These are phyloP conservation scores for Abrus pulchellus DNA, from an alignment of 306 rosid species.

Conservation along the genomic window DNA sequence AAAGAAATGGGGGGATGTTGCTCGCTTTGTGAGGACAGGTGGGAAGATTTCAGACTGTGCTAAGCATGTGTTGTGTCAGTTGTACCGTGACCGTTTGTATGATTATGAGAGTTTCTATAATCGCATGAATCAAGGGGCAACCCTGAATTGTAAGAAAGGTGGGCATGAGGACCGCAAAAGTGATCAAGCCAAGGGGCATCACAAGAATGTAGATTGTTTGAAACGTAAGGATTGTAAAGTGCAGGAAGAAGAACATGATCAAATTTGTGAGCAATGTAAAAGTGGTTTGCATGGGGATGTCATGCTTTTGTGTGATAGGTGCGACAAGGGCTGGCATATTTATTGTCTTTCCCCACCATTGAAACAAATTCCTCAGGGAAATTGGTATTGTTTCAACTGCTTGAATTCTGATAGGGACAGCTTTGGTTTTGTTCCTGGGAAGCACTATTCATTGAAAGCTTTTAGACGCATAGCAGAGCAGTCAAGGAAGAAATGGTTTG, in stretches of 20 bases:
- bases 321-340: conserved; percentile 96
- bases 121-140: conserved; percentile 57
- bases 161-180: conserved; percentile 56
- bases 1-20: conserved; percentile 95
- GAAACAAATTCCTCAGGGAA: conserved; percentile 84
- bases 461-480: conserved; percentile 86
- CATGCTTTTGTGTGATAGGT: conserved; percentile 97
- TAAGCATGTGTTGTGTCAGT: conserved; percentile 84
- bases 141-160: conserved; percentile 60
- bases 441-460: conserved; percentile 73
- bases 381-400: conserved; percentile 96
- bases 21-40: conserved; percentile 62
- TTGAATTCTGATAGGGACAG: conserved; percentile 90
- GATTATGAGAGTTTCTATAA: conserved; percentile 78
- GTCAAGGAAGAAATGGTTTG: conserved; percentile 94
- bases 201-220: conserved; percentile 52
- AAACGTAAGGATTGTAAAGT: conserved; percentile 57
- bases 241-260: conserved; percentile 73
- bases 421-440: conserved; percentile 97
- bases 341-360: conserved; percentile 95
- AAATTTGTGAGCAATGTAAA: conserved; percentile 91
- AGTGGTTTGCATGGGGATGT: conserved; percentile 98
- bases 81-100: conserved; percentile 82
- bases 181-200: conserved; percentile 66
- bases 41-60: conserved; percentile 81